Conservation (phyloP, 495 filamentous ascomycete species). For the Talaromyces ruber region DNA sequence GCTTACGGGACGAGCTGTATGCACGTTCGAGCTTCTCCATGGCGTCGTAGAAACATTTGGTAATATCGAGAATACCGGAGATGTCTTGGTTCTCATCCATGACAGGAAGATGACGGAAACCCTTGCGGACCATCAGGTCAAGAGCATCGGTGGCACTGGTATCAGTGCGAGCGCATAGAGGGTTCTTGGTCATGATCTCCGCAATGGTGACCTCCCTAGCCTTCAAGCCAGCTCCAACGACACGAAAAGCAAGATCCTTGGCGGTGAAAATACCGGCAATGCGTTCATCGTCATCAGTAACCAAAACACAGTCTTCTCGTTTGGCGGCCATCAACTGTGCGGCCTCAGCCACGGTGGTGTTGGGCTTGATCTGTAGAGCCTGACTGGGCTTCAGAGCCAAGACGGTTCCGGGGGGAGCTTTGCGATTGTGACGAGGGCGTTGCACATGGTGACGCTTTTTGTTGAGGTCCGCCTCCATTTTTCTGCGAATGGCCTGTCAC, state of each 20-base stretch:
- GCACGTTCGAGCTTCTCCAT: constrained; percentile 99
- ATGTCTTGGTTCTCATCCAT: constrained; percentile 99
- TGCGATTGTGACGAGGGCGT: constrained; percentile 74
- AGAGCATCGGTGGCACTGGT: constrained; percentile 96
- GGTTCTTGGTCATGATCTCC: constrained; percentile 99
- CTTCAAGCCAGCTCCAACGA: constrained; percentile 89
- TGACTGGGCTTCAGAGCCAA: constrained; percentile 90
- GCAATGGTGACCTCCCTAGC: constrained; percentile 84
- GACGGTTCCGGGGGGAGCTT: constrained; percentile 92
- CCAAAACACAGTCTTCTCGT: constrained; percentile 96
- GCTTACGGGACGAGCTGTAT: constrained; percentile 89
- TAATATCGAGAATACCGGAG: constrained; percentile 96
- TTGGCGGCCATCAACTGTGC: constrained; percentile 99
- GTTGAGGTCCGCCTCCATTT: constrained; percentile 94
- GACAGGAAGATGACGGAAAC: constrained; percentile 93
- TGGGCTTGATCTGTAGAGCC: constrained; percentile 95
- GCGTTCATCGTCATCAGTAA: constrained; percentile 95
- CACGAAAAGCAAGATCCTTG: constrained; percentile 95
- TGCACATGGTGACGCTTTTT: constrained; percentile 81
- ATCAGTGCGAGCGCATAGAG: constrained; percentile 91
- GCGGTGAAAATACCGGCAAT: constrained; percentile 99
- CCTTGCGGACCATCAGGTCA: constrained; percentile 96
- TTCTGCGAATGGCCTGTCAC: constrained; percentile 82
- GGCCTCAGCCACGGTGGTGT: constrained; percentile 88
- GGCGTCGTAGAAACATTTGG: constrained; percentile 99